phyloP scores from a whole-genome alignment of 2,329 filamentous ascomycete genomes.

The Pyrenochaeta sp. region DNA sequence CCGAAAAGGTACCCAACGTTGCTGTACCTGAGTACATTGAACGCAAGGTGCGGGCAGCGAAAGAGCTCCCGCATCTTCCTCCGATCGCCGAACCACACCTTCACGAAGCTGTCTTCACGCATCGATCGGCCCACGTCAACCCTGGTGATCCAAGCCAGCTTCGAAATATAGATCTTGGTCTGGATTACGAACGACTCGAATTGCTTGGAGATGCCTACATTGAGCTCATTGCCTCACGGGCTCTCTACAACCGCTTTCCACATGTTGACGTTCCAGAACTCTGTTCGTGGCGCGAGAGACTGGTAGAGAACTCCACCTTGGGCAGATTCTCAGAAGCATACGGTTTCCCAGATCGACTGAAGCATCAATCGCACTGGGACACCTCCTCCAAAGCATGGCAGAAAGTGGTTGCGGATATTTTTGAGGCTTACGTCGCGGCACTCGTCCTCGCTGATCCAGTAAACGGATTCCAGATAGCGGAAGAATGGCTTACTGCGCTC shows the following conservation, averaged over 20 bases:
- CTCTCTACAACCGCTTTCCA: conserved; percentile 77
- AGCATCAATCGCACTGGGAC: conserved; percentile 53
- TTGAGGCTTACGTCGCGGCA: conserved; percentile 89
- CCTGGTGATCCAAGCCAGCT: conserved; percentile 22
- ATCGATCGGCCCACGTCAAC: conserved; percentile 50
- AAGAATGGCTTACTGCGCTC: conserved; percentile 75
- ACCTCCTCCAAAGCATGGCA: conserved; percentile 47
- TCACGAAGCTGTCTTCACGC: conserved; percentile 71
- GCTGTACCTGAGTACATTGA: conserved; percentile 37
- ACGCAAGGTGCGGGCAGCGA: conserved; percentile 37
- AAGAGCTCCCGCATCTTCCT: conserved; percentile 65
- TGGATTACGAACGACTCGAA: conserved; percentile 81
- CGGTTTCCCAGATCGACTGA: conserved; percentile 70
- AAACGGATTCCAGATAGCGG: conserved; percentile 67
- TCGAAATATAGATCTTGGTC: conserved; percentile 29
- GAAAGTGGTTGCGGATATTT: conserved; percentile 85
- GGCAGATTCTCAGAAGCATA: conserved; percentile 74
- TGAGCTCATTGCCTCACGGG: conserved; percentile 75
- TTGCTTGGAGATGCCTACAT: conserved; percentile 89
- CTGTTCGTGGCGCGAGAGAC: conserved; percentile 76
- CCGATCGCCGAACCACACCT: conserved; percentile 66
- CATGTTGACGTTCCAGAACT: conserved; percentile 71
- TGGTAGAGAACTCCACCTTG: conserved; percentile 83
- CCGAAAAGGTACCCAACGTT: conserved; percentile 23
- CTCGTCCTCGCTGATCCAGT: conserved; percentile 72